Evolutionary conservation across 1,284 basidiomycete genomes (phyloP).

Genomic region (Pisolithus thermaeus): DNA sequence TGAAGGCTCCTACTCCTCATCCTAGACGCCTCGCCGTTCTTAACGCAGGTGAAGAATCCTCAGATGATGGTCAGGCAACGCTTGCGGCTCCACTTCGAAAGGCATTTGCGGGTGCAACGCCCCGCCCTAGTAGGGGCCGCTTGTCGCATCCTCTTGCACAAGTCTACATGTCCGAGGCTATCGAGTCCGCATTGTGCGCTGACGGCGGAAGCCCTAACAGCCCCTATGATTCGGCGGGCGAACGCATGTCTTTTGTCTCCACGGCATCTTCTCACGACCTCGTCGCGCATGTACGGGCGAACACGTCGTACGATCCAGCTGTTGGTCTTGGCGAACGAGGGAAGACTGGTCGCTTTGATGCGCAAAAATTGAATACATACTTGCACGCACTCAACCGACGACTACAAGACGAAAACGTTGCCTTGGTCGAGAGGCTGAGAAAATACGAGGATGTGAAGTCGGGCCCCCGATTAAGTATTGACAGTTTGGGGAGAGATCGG

Average conservation of each 20-base stretch:
- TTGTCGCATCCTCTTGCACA: slow-evolving; percentile 61
- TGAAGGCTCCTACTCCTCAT: slow-evolving; percentile 62
- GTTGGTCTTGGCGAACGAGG: slow-evolving; percentile 61
- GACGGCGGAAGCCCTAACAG: slow-evolving; percentile 11
- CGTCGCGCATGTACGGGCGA: slow-evolving; percentile 71
- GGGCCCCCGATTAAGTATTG: slow-evolving; percentile 18
- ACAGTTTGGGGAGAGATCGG: slow-evolving; percentile 25
- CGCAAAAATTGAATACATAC: slow-evolving; percentile 75
- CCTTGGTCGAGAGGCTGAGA: slow-evolving; percentile 44
- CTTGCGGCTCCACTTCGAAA: slow-evolving; percentile 32
- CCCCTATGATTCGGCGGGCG: slow-evolving; percentile 28
- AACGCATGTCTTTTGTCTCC: slow-evolving; percentile 63
- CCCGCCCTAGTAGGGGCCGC: slow-evolving; percentile 41
- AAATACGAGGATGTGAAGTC: slow-evolving; percentile 37
- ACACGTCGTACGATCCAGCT: slow-evolving; percentile 78
- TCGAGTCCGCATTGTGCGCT: slow-evolving; percentile 13
- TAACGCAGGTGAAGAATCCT: slow-evolving; percentile 15
- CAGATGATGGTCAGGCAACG: slow-evolving; percentile 16
- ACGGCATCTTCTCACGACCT: slow-evolving; percentile 81
- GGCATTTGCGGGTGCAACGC: slow-evolving; percentile 60
- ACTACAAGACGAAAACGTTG: slow-evolving; percentile 77
- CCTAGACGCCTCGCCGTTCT: slow-evolving; percentile 34
- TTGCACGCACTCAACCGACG: slow-evolving; percentile 75
- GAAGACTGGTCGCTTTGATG: slow-evolving; percentile 72
- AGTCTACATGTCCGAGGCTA: slow-evolving; percentile 16